Base-by-base conservation (phyloP, 192 early-diverging fungal genomes). In the Backusella tarrabulga region DNA sequence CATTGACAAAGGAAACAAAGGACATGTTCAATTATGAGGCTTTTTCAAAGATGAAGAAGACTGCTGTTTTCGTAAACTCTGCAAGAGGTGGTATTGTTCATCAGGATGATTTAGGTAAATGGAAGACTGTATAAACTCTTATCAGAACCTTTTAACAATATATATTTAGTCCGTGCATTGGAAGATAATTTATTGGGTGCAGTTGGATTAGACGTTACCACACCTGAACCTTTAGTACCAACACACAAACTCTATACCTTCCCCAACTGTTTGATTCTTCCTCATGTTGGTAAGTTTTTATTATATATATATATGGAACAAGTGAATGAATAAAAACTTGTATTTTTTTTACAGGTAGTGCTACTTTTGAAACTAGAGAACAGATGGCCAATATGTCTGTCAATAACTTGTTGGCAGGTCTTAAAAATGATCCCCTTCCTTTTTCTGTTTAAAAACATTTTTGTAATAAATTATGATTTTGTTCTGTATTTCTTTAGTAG, bases 201-300 rank as follows among this genome's bases (percentile, higher is more conserved):
- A 19, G 94, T 91, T 1, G 96, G 93, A 23, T 79, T 96, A 71
- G 96, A 97, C 79, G 95, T 96, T 17, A 96, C 92, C 0, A 91
- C 91, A 21, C 96, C 96, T 0, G 96, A 97, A 81, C 96, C 96
- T 9, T 76, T 97, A 54, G 87, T 88, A 11, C 34, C 71, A 3
- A 85, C 90, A 50, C 87, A 92, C 75, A 87, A 87, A 72, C 79
- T 96, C 23, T 80, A 91, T 26, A 63, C 74, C 44, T 88, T 92
- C 44, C 83, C 87, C 12, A 88, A 88, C 29, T 91, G 90, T 70
- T 84, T 88, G 2, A 86, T 97, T 6, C 78, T 97, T 56, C 96
- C 96, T 17, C 96, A 97, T 74, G 91, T 96, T 68, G 93, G 85
- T 76, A 83, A 74, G 77, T 66, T 35, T 70, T 0, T 41, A 76